Conservation (phyloP, 257 asterid genomes). For the Jaltomata sinuosa region DNA sequence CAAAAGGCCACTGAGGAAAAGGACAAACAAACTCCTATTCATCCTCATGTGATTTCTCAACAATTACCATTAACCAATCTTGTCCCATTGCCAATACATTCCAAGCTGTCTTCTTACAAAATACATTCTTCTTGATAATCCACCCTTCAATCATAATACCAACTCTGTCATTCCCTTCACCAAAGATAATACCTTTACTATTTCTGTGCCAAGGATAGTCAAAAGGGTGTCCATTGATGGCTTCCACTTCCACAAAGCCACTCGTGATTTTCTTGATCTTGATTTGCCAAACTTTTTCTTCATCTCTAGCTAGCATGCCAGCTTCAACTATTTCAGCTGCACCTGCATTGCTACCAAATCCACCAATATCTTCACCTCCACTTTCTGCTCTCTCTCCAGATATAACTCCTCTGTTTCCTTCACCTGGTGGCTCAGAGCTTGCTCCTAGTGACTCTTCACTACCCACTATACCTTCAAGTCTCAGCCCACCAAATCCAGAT, state of each 20-base stretch:
- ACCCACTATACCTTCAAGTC: conserved; percentile 82
- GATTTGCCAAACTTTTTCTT: conserved; percentile 7
- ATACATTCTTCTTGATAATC: neutral
- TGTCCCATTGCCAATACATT: conserved; percentile 36
- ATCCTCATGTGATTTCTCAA: conserved; percentile 44
- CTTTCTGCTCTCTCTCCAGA: conserved; percentile 56
- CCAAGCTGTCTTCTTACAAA: conserved; percentile 38
- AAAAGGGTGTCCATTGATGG: conserved; percentile 32
- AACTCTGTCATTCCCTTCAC: neutral
- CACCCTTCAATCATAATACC: neutral
- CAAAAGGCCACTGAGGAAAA: conserved; percentile 37
- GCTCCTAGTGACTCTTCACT: conserved; percentile 60
- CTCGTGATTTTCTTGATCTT: conserved; percentile 22
- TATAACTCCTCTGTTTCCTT: conserved; percentile 62
- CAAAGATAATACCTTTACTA: neutral
- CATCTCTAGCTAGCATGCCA: conserved; percentile 19
- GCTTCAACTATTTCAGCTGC: conserved; percentile 79
- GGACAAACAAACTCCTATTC: conserved; percentile 40
- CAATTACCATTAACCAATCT: conserved; percentile 31
- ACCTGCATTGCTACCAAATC: conserved; percentile 59
- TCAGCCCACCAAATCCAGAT: conserved; percentile 97
- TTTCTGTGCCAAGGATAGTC: conserved; percentile 5
- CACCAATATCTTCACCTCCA: conserved; percentile 47
- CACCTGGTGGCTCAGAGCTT: conserved; percentile 59
- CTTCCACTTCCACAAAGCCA: conserved; percentile 11